These are phyloP conservation scores for Blumeriella jaapii DNA, from an alignment of 2,329 filamentous ascomycete genomes.

Conservation along the genomic window DNA sequence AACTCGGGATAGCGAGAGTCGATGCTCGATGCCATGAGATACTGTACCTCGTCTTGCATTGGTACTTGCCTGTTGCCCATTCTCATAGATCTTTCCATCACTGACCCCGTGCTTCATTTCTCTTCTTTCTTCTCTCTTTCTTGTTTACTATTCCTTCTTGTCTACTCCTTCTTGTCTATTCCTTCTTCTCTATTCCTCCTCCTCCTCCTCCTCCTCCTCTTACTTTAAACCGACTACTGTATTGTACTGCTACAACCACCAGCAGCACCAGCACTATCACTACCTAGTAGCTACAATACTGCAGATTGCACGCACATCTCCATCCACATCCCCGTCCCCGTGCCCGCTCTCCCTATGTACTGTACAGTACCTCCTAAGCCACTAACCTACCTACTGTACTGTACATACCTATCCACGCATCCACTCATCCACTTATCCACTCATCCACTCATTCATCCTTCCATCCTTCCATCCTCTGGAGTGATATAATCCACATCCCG, in stretches of 20 bases:
- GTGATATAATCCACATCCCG: neutral
- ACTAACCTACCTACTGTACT: no score
- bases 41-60: no score
- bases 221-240: no score
- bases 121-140: neutral
- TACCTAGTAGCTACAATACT: no score
- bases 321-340: neutral
- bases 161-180: neutral
- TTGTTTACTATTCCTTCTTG: neutral
- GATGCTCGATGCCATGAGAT: no score
- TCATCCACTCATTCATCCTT: neutral
- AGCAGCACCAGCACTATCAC: no score
- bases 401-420: neutral
- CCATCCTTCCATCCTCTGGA: neutral
- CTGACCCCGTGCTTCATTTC: neutral
- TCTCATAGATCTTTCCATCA: no score
- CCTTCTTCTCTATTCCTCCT: neutral
- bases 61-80: no score
- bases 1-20: no score
- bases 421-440: neutral
- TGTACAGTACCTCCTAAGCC: no score
- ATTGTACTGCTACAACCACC: no score
- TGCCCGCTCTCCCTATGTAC: neutral
- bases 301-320: no score
- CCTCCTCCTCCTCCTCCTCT: neutral